Evolutionary conservation across 2,329 filamentous ascomycete species (phyloP).

Genomic region (Chaetothyriales sp.): DNA sequence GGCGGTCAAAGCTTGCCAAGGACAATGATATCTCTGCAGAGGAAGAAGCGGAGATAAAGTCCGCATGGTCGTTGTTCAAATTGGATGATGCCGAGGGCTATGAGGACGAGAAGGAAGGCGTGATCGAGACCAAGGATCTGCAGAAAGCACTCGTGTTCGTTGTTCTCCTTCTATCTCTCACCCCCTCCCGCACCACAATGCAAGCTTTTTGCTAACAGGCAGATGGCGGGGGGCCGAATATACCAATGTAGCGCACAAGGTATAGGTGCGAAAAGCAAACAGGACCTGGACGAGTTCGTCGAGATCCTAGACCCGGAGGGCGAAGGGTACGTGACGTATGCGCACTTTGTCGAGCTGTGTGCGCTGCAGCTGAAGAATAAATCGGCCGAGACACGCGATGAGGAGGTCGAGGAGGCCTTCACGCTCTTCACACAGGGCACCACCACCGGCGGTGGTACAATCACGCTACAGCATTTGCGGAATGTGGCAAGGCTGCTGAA

Average conservation of each 20-base stretch:
- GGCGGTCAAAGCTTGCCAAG: conserved; percentile 77
- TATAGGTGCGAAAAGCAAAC: conserved; percentile 46
- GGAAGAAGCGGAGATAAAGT: conserved; percentile 79
- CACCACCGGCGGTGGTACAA: conserved; percentile 37
- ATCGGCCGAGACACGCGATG: not conserved
- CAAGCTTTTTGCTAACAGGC: not conserved
- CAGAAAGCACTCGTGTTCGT: conserved; percentile 6
- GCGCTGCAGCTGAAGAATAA: conserved; percentile 31
- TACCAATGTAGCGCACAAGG: conserved; percentile 54
- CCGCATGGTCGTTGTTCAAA: conserved; percentile 74
- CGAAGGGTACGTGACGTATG: conserved; percentile 63
- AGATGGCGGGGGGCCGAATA: not conserved
- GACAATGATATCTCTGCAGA: conserved; percentile 72
- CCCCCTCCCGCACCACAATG: not conserved
- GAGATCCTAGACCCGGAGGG: conserved; percentile 69
- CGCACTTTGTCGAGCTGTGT: conserved; percentile 72
- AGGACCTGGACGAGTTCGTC: conserved; percentile 62
- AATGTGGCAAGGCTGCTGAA: conserved; percentile 67
- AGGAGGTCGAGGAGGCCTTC: conserved; percentile 70
- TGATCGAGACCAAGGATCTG: conserved; percentile 29
- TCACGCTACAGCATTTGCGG: conserved; percentile 64
- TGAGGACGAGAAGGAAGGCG: conserved; percentile 56
- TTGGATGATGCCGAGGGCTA: conserved; percentile 37
- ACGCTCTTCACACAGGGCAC: conserved; percentile 53
- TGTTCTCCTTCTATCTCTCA: not conserved